Percentiles rank a stretch among this genome's conserved stretches.
Conservation (phyloP, 306 rosid species). For the Lotus japonicus region DNA sequence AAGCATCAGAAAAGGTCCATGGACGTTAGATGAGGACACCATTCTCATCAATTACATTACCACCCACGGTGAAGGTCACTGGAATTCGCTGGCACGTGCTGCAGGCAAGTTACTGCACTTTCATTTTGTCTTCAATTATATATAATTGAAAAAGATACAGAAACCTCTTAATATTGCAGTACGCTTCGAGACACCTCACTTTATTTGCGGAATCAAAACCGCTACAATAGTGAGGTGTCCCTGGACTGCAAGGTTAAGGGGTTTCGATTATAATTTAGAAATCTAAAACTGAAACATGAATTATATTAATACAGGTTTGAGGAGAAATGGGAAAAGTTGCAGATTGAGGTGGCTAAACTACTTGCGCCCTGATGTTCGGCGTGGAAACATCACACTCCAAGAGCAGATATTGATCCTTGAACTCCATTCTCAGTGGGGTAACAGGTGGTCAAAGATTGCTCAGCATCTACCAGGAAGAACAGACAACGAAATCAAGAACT, state of each 20-base stretch:
- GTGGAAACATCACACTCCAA: constrained; percentile 54
- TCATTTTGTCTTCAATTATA: too few species aligned
- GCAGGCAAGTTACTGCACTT: constrained; percentile 27
- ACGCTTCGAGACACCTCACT: too few species aligned
- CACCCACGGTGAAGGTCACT: constrained; percentile 54
- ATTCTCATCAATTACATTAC: constrained; percentile 37
- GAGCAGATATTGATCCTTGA: constrained; percentile 62
- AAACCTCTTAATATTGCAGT: too few species aligned
- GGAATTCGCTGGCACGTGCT: constrained; percentile 46
- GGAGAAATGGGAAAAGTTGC: constrained; percentile 63
- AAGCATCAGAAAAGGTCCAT: constrained; percentile 53
- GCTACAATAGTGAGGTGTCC: too few species aligned
- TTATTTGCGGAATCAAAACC: too few species aligned
- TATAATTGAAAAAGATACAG: too few species aligned
- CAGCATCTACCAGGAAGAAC: constrained; percentile 77
- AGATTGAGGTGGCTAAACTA: constrained; percentile 67
- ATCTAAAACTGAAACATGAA: too few species aligned
- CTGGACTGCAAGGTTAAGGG: too few species aligned
- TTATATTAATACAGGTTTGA: constrained; percentile 29
- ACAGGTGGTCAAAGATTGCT: constrained; percentile 89
- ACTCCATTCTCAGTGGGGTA: constrained; percentile 63
- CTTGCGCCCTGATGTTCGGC: constrained; percentile 48
- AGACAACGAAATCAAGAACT: constrained; percentile 78
- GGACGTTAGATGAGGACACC: constrained; percentile 61
- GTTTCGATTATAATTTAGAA: too few species aligned